Evolutionary conservation across 2,329 filamentous ascomycete genomes (phyloP).

Genomic region (Pseudogymnoascus destructans): DNA sequence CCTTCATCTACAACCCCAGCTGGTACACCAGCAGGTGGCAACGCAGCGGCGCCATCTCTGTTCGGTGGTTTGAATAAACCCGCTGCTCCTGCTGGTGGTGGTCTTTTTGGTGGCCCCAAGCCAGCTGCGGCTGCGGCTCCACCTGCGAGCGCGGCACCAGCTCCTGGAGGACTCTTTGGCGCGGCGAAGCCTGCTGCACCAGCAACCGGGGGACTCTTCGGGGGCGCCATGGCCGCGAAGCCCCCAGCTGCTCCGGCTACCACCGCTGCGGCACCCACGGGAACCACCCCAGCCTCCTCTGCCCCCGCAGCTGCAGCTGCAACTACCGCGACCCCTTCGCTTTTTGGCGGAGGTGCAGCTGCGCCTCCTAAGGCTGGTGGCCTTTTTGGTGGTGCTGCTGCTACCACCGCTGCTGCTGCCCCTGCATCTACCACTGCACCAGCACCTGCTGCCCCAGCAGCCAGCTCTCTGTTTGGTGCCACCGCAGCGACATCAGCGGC

Average conservation of each 20-base stretch:
- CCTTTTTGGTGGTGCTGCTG: conserved; percentile 7
- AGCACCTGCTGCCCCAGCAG: conserved; percentile 15
- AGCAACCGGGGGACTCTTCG: conserved; percentile 12
- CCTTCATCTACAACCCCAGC: conserved; percentile 10
- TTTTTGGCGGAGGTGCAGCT: conserved; percentile 12
- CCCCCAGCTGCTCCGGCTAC: background rate
- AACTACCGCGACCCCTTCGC: conserved; percentile 4
- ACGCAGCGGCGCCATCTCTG: conserved; percentile 11
- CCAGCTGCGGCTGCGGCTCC: conserved; percentile 16
- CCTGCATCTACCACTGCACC: conserved; percentile 14
- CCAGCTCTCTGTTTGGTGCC: conserved; percentile 18
- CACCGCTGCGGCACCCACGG: background rate
- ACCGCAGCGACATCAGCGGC: conserved; percentile 19
- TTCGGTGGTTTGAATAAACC: conserved; percentile 11
- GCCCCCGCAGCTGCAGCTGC: background rate
- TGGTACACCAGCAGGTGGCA: background rate
- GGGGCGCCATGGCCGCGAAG: background rate
- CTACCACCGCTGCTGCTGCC: conserved; percentile 21
- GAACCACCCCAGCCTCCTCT: conserved; percentile 11
- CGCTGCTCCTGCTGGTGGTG: conserved; percentile 14
- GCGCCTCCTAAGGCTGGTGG: background rate
- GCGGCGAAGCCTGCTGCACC: conserved; percentile 13
- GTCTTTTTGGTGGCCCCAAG: conserved; percentile 25
- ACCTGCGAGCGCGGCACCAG: conserved; percentile 23
- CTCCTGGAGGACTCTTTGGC: conserved; percentile 14